phyloP scores from a whole-genome alignment of 2,329 filamentous ascomycete species.

The Phialophora verrucosa region DNA sequence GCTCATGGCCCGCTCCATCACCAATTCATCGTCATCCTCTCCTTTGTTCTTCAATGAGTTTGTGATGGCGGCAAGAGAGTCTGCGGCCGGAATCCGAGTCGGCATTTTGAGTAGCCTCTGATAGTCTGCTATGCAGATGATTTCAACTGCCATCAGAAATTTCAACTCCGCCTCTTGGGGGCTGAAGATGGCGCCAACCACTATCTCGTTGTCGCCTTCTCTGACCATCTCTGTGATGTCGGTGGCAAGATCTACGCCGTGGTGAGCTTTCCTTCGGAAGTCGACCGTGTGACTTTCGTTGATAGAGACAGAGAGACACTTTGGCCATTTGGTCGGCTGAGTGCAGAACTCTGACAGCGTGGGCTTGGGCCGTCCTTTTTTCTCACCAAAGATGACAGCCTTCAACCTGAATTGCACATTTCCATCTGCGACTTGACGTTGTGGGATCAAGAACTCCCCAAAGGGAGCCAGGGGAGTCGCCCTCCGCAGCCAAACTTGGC shows the following conservation, averaged over 20 bases:
- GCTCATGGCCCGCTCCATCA: constrained; percentile 63
- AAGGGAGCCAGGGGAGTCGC: constrained; percentile 15
- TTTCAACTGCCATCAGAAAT: constrained; percentile 73
- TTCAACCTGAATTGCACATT: constrained; percentile 71
- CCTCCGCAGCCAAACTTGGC: constrained; percentile 36
- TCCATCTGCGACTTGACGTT: constrained; percentile 53
- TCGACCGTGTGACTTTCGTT: constrained; percentile 61
- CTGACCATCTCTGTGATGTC: constrained; percentile 70
- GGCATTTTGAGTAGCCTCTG: constrained; percentile 48
- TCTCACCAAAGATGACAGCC: constrained; percentile 54
- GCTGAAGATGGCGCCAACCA: constrained; percentile 56
- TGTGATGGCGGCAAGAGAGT: constrained; percentile 64
- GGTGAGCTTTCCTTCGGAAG: constrained; percentile 71
- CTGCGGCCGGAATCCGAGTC: constrained; percentile 50
- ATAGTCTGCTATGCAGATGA: constrained; percentile 62
- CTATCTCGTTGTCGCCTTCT: constrained; percentile 66
- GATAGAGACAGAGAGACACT: constrained; percentile 69
- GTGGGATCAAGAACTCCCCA: constrained; percentile 39
- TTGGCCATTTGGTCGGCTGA: constrained; percentile 72
- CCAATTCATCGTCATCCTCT: constrained; percentile 68
- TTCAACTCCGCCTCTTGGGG: constrained; percentile 42
- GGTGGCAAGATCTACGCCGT: constrained; percentile 75
- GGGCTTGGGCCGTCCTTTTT: not conserved
- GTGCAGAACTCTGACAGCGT: constrained; percentile 45
- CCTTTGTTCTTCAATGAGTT: constrained; percentile 35